Evolutionary conservation across 2,329 filamentous ascomycete species (phyloP), one percentile per base, ranked within the genome.

Genomic region (Berkeleyomyces basicola): DNA sequence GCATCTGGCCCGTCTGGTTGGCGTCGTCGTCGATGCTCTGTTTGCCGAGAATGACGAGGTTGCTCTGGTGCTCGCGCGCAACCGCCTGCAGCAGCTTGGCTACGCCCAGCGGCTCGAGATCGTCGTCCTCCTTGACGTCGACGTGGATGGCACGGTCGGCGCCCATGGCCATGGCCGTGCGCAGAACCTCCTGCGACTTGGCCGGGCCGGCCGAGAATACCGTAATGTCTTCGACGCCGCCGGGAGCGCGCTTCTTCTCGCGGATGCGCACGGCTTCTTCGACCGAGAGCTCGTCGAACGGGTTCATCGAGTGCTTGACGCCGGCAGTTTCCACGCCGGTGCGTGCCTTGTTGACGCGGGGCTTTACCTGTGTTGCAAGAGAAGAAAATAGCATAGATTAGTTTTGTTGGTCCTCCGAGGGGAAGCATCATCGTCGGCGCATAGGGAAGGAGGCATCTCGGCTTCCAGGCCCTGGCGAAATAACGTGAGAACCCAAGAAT

Each of bases 241-340:
- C 78, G 16, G 84, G 81, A 16, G 83, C 83, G 63, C 76, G 74
- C 74, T 88, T 87, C 78, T 88, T 87, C 74, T 97, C 92, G 74
- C 93, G 91, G 72, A 99, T 87, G 47, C 89, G 90, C 60, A 96
- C 88, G 60, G 91, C 89, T 78, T 97, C 93, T 77, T 99, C 93
- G 74, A 99, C 85, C 51, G 90, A 95, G 71, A 99, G 88, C 75
- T 99, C 93, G 79, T 99, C 93, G 77, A 99, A 99, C 23, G 93
- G 93, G 80, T 97, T 99, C 83, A 99, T 92, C 73, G 86, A 91
- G 81, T 97, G 92, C 77, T 97, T 97, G 71, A 97, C 90, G 68
- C 88, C 88, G 67, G 86, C 81, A 62, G 88, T 96, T 76, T 96
- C 92, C 75, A 99, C 87, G 71, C 84, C 92, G 66, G 92, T 96